These are phyloP conservation scores for Parsonsia alboflavescens DNA, from an alignment of 257 asterid species.

Conservation along the genomic window DNA sequence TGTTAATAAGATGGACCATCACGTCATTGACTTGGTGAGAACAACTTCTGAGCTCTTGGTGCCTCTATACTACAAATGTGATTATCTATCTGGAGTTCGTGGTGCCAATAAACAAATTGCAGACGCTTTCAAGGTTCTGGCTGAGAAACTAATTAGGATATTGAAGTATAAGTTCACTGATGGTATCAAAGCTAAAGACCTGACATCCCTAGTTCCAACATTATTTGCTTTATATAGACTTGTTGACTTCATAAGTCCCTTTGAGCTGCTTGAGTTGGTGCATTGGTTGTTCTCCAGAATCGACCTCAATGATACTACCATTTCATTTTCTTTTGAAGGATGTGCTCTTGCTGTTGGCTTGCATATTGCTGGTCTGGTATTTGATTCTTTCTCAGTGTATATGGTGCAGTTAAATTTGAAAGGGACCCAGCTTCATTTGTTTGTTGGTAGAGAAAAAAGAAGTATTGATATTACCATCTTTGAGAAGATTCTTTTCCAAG, in stretches of 20 bases:
- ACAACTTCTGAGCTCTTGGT: constrained; percentile 45
- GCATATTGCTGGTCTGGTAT: constrained; percentile 56
- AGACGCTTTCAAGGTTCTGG: constrained; percentile 42
- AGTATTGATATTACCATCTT: constrained; percentile 39
- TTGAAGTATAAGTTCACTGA: constrained; percentile 59
- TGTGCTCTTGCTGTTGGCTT: constrained; percentile 47
- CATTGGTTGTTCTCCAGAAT: constrained; percentile 59
- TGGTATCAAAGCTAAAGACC: constrained; percentile 43
- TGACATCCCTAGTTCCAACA: constrained; percentile 41
- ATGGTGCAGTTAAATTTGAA: constrained; percentile 35
- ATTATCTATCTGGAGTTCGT: constrained; percentile 28
- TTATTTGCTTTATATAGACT: constrained; percentile 24
- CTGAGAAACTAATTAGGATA: constrained; percentile 42
- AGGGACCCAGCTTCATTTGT: constrained; percentile 16
- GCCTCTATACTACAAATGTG: constrained; percentile 27
- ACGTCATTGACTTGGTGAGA: constrained; percentile 51
- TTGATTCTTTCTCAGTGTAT: constrained; percentile 42
- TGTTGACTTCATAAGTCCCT: constrained; percentile 27
- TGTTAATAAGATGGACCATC: constrained; percentile 52
- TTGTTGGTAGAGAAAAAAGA: constrained; percentile 33
- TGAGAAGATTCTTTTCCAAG: constrained; percentile 42
- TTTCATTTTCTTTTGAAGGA: constrained; percentile 31
- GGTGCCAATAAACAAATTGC: constrained; percentile 34
- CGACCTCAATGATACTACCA: constrained; percentile 31
- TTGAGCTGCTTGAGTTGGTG: constrained; percentile 38